These are phyloP conservation scores for Angophora floribunda DNA, from an alignment of 345 rosid species.

Conservation along the genomic window DNA sequence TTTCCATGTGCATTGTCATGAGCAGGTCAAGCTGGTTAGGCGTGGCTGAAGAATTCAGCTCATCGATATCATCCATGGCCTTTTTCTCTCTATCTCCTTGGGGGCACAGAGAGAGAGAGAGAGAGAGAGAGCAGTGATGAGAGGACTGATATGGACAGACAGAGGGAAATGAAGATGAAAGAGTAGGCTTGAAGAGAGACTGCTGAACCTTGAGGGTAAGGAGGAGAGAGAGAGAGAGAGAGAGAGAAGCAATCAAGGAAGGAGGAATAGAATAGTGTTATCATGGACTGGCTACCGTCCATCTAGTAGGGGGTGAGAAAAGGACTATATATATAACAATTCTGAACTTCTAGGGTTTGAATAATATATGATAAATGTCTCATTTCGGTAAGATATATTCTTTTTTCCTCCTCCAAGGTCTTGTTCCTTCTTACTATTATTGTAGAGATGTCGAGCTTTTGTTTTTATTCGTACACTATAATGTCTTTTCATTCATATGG, in stretches of 20 bases:
- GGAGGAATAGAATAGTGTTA: neutral
- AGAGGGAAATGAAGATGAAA: conserved; percentile 22
- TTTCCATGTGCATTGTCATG: conserved; percentile 26
- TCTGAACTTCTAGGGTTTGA: neutral
- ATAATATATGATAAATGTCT: neutral
- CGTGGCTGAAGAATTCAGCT: conserved; percentile 11
- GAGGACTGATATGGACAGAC: neutral
- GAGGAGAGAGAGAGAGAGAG: conserved; percentile 10
- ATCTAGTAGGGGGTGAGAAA: neutral
- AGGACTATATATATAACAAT: neutral
- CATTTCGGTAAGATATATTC: neutral
- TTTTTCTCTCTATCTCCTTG: neutral
- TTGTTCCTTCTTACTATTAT: neutral
- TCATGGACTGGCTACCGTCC: neutral
- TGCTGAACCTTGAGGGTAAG: neutral
- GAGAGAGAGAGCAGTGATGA: neutral
- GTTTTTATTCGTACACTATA: neutral
- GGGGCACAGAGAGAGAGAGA: neutral
- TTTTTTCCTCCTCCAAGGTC: neutral
- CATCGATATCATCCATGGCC: conserved; percentile 34
- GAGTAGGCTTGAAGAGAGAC: neutral
- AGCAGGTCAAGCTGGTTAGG: conserved; percentile 15
- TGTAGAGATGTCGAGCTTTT: conserved; percentile 10
- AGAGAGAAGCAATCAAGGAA: conserved; percentile 8
- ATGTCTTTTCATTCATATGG: neutral